Base-by-base conservation (phyloP, 2,329 filamentous ascomycete genomes). In the Tolypocladium amazonense region DNA sequence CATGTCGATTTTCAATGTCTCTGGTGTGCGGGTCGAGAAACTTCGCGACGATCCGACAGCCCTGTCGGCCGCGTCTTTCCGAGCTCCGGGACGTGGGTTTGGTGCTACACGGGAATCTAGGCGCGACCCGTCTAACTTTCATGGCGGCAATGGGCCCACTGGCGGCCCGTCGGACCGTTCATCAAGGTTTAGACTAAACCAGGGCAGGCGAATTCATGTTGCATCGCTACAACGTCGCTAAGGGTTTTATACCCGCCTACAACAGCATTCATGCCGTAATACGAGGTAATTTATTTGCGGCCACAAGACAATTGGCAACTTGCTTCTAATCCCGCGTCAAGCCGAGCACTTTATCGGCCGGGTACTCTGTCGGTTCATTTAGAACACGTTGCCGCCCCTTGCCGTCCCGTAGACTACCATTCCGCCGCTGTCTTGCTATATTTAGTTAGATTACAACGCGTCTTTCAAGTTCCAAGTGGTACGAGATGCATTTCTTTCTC, bases 401-500 rank as follows among this genome's bases (percentile, higher is more conserved):
- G 41, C 20, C 7, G 20, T 20, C 18, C 39, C 18, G 39, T 8
- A 20, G 39, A 41, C 15, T 41, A 20, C 6, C 18, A n/a, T 20
- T 43, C 15, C 5, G 38, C 15, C 38, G 38, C 6, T 14, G 38
- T 15, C 12, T 20, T 39, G 38, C 38, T 39, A 58, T 75, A 76
- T 57, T 79, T 33, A 33, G 30, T 4, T 4, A 4, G 4, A 33
- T 33, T 33, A 33, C n/a, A n/a, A n/a, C n/a, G n/a, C n/a, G n/a
- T n/a, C n/a, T 15, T 9, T 20, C 41, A 43, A 43, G 41, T 43
- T 43, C 18, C 20, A 20, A 9, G 20, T n/a, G 20, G 8, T 43
- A 43, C 6, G 38, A 43, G 7, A 43, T 43, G 6, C 20, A 9
- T 20, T 6, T n/a, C 41, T 43, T 43, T 43, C 20, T 43, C 20